Percentiles rank a stretch among this genome's conserved stretches.
These are phyloP conservation scores for Danielia oregonensis DNA, from an alignment of 805 yeast species.

Conservation along the genomic window DNA sequence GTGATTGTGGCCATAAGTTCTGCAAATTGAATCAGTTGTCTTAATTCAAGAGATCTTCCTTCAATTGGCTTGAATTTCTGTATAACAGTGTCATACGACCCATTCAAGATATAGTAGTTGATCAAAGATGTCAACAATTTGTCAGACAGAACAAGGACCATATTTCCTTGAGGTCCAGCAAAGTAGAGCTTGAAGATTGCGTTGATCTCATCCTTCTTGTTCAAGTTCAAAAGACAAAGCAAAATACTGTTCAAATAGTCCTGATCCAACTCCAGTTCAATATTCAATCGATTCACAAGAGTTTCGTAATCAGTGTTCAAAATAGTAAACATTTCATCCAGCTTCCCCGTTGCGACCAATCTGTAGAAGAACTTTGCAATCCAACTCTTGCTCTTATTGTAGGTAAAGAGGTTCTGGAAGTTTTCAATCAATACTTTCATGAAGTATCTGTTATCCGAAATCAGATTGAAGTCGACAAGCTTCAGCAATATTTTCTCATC, in stretches of 20 bases:
- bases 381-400: slow-evolving; percentile 17
- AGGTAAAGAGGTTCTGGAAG: slow-evolving; percentile 7
- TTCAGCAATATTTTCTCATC: slow-evolving; percentile 3
- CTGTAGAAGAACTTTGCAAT: slow-evolving; percentile 13
- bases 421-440: slow-evolving; percentile 10
- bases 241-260: slow-evolving; percentile 5
- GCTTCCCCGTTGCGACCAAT: slow-evolving; percentile 4
- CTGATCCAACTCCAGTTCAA: slow-evolving; percentile 1
- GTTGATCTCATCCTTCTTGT: slow-evolving; percentile 14
- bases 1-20: slow-evolving; percentile 19
- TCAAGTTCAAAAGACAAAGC: slow-evolving; percentile 12
- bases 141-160: slow-evolving; percentile 12
- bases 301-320: slow-evolving; percentile 5
- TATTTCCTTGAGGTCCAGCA: slow-evolving; percentile 8
- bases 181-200: slow-evolving; percentile 16
- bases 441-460: slow-evolving; percentile 22
- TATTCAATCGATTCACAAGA: slow-evolving; percentile 5
- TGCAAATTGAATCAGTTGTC: slow-evolving; percentile 17
- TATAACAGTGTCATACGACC: slow-evolving; percentile 16
- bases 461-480: slow-evolving; percentile 3
- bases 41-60: slow-evolving; percentile 11
- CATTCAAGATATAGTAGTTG: slow-evolving; percentile 20
- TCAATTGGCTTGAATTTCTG: slow-evolving; percentile 15
- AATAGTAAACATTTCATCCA: slow-evolving; percentile 4
- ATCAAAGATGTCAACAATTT: slow-evolving; percentile 19